These are phyloP conservation scores for Pisolithus microcarpus DNA, from an alignment of 768 basidiomycete species.

Conservation along the genomic window DNA sequence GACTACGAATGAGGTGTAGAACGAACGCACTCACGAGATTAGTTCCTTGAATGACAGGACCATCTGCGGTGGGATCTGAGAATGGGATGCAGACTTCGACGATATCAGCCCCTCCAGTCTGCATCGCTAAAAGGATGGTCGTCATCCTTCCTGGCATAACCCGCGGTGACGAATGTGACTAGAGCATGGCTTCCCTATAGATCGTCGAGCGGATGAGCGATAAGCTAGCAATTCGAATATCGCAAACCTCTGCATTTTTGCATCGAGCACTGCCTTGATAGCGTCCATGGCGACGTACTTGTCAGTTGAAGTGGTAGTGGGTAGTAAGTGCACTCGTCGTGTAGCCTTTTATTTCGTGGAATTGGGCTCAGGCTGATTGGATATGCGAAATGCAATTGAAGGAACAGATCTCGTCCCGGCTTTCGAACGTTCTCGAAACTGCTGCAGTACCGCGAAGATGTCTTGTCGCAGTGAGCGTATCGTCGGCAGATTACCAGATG, in stretches of 20 bases:
- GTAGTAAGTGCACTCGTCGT: neutral
- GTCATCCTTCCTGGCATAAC: conserved; percentile 69
- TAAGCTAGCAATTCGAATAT: neutral
- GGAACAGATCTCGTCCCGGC: too few relatives aligned
- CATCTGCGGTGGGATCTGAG: conserved; percentile 93
- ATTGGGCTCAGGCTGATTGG: neutral
- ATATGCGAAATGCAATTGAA: too few relatives aligned
- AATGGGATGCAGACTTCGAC: conserved; percentile 93
- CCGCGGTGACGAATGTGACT: conserved; percentile 87
- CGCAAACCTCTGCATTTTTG: conserved; percentile 8
- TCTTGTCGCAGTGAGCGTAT: too few relatives aligned
- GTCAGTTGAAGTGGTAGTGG: neutral
- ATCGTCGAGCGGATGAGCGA: neutral
- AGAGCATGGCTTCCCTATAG: conserved; percentile 51
- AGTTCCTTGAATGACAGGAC: conserved; percentile 85
- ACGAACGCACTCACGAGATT: conserved; percentile 84
- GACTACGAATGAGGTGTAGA: too few relatives aligned
- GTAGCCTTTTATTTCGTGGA: too few relatives aligned
- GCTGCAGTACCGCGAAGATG: too few relatives aligned
- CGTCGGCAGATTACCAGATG: too few relatives aligned
- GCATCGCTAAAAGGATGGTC: conserved; percentile 82
- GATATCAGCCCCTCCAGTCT: conserved; percentile 84
- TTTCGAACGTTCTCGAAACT: too few relatives aligned
- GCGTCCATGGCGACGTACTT: conserved; percentile 3
- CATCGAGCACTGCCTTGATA: conserved; percentile 8